Conservation (phyloP, 805 yeast species). For the Schizosaccharomyces cryophilus region DNA sequence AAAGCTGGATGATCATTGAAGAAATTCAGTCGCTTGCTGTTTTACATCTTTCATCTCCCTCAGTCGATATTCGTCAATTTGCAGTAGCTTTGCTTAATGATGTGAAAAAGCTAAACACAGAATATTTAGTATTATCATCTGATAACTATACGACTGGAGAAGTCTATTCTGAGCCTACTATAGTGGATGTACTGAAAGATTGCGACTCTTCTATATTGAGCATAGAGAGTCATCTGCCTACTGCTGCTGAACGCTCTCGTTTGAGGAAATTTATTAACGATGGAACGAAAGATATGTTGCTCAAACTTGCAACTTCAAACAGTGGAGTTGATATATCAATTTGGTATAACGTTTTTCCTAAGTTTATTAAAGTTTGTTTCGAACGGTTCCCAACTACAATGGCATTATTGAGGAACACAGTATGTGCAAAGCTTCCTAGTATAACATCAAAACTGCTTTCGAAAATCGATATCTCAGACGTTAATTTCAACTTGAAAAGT, state of each 20-base stretch:
- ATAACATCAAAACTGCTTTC: not conserved
- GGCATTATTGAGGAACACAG: conserved; percentile 75
- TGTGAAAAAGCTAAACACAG: conserved; percentile 72
- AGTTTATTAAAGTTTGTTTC: conserved; percentile 42
- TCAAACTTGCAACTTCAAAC: conserved; percentile 64
- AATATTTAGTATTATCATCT: conserved; percentile 10
- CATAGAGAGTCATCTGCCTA: conserved; percentile 7
- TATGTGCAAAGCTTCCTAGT: conserved; percentile 55
- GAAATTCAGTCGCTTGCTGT: conserved; percentile 91
- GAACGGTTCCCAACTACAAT: conserved; percentile 75
- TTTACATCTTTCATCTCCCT: conserved; percentile 76
- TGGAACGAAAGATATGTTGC: conserved; percentile 30
- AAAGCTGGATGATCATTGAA: conserved; percentile 49
- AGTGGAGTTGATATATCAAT: conserved; percentile 87
- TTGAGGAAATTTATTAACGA: conserved; percentile 29
- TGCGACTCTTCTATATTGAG: not conserved
- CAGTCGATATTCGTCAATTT: conserved; percentile 41
- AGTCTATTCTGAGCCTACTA: conserved; percentile 11
- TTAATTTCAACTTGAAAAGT: conserved; percentile 3
- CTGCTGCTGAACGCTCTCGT: conserved; percentile 54
- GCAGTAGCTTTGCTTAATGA: conserved; percentile 55
- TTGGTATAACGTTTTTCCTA: conserved; percentile 83
- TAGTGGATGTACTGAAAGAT: conserved; percentile 44
- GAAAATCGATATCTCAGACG: not conserved
- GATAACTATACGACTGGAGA: not conserved